These are phyloP conservation scores for Podaxis sp. DNA, from an alignment of 768 basidiomycete species.

Conservation along the genomic window DNA sequence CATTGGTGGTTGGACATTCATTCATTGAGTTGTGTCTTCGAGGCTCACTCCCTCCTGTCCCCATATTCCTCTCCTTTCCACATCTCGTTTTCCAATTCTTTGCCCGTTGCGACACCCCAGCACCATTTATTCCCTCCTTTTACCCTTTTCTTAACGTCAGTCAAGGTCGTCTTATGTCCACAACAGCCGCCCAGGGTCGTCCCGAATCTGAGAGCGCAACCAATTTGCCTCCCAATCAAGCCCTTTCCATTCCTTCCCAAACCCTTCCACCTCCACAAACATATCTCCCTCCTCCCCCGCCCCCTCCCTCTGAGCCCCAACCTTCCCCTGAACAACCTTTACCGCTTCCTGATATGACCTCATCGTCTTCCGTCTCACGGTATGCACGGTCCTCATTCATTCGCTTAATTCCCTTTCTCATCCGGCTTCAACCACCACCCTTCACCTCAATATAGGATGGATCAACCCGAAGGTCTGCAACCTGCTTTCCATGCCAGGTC, in stretches of 20 bases:
- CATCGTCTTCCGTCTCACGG: slow-evolving; percentile 14
- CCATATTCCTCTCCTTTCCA: not conserved
- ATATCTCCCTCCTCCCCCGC: not conserved
- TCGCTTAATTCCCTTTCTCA: not conserved
- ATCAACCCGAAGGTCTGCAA: slow-evolving; percentile 16
- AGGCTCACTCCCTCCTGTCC: not conserved
- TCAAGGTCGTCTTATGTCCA: slow-evolving; percentile 2
- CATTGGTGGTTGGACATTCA: slow-evolving; percentile 8
- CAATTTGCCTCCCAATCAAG: slow-evolving; percentile 16
- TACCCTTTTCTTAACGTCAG: not conserved
- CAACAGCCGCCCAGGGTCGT: slow-evolving; percentile 16
- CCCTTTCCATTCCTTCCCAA: slow-evolving; percentile 10
- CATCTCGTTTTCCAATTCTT: not conserved
- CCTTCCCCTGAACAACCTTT: slow-evolving; percentile 3
- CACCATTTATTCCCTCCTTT: not conserved
- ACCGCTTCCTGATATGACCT: slow-evolving; percentile 13
- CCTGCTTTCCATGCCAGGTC: slow-evolving; percentile 24
- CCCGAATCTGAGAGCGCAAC: slow-evolving; percentile 9
- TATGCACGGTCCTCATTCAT: slow-evolving; percentile 2
- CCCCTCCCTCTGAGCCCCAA: not conserved
- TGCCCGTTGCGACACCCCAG: not conserved
- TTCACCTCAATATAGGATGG: slow-evolving; percentile 15
- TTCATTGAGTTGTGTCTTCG: not conserved
- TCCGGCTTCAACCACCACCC: slow-evolving; percentile 7
- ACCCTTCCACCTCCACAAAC: slow-evolving; percentile 7